phyloP scores from a whole-genome alignment of 768 basidiomycete species.

The Hygrophoropsis aurantiaca region DNA sequence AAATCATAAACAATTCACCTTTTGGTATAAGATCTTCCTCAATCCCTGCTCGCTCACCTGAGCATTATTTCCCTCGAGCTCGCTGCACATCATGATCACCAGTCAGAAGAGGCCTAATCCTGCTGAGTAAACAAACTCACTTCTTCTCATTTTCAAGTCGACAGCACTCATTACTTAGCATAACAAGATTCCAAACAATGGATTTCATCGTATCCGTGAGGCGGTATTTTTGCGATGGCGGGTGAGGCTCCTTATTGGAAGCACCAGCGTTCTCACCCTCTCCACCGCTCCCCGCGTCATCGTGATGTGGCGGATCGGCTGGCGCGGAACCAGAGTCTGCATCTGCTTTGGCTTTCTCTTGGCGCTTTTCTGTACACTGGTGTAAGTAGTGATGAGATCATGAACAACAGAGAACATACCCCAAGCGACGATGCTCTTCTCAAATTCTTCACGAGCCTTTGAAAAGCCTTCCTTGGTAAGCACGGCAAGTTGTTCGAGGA shows the following conservation, averaged over 20 bases:
- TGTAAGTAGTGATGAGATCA: not conserved
- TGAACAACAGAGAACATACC: slow-evolving; percentile 38
- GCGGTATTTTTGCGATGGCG: slow-evolving; percentile 75
- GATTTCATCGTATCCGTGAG: slow-evolving; percentile 80
- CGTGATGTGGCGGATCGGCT: slow-evolving; percentile 19
- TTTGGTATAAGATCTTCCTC: slow-evolving; percentile 80
- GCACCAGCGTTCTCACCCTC: slow-evolving; percentile 22
- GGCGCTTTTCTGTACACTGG: slow-evolving; percentile 42
- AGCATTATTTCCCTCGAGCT: slow-evolving; percentile 65
- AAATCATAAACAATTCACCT: slow-evolving; percentile 38
- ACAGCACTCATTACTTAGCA: slow-evolving; percentile 82
- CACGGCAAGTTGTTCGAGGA: slow-evolving; percentile 60
- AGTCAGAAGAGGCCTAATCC: slow-evolving; percentile 1
- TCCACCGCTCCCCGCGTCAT: slow-evolving; percentile 32
- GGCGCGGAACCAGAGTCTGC: slow-evolving; percentile 32
- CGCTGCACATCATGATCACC: slow-evolving; percentile 26
- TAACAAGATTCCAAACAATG: slow-evolving; percentile 77
- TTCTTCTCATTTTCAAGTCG: slow-evolving; percentile 66
- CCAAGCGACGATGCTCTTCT: slow-evolving; percentile 68
- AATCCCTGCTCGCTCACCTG: slow-evolving; percentile 80
- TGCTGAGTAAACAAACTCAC: slow-evolving; percentile 30
- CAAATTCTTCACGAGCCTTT: slow-evolving; percentile 76
- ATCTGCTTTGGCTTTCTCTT: slow-evolving; percentile 52
- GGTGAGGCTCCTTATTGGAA: slow-evolving; percentile 43
- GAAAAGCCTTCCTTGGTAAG: slow-evolving; percentile 66